Percentiles rank a stretch among this genome's conserved stretches.
phyloP scores from a whole-genome alignment of 2,329 filamentous ascomycete species.

The Teratosphaeria epicoccoides region DNA sequence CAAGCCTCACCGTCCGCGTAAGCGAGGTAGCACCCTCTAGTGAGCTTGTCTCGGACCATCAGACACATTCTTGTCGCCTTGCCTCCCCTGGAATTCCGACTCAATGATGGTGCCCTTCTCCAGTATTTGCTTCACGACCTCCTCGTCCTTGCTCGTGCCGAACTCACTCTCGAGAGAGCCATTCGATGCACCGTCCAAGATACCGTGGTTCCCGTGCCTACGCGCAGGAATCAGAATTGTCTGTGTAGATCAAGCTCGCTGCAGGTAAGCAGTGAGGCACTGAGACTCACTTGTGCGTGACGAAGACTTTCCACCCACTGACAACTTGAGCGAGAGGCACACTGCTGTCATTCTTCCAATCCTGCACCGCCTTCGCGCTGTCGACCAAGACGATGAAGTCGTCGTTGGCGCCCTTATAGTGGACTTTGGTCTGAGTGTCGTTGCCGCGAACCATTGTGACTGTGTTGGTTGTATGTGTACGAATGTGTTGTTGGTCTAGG shows the following conservation, averaged over 20 bases:
- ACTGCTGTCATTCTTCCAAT: conserved; percentile 73
- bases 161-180: conserved; percentile 73
- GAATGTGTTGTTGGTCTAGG: not conserved
- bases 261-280: not conserved
- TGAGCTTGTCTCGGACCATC: conserved; percentile 1
- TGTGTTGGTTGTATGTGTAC: not conserved
- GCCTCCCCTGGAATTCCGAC: conserved; percentile 24
- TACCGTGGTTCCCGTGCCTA: conserved; percentile 79
- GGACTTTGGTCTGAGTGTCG: conserved; percentile 53
- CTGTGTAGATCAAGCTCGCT: not conserved
- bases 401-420: conserved; percentile 64
- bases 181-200: conserved; percentile 66
- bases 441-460: conserved; percentile 3
- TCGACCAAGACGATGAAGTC: conserved; percentile 61
- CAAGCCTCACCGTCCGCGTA: not conserved
- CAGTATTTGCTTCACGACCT: conserved; percentile 71
- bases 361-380: conserved; percentile 52
- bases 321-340: conserved; percentile 77
- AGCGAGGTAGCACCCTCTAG: not conserved
- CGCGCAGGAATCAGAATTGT: not conserved
- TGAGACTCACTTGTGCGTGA: conserved; percentile 68
- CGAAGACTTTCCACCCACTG: conserved; percentile 78
- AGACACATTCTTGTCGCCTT: conserved; percentile 3
- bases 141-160: conserved; percentile 66
- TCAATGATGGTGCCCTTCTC: conserved; percentile 62